Evolutionary conservation across 306 rosid species (phyloP), one percentile per base, ranked within the genome.

Genomic region (Crotalaria pallida): DNA sequence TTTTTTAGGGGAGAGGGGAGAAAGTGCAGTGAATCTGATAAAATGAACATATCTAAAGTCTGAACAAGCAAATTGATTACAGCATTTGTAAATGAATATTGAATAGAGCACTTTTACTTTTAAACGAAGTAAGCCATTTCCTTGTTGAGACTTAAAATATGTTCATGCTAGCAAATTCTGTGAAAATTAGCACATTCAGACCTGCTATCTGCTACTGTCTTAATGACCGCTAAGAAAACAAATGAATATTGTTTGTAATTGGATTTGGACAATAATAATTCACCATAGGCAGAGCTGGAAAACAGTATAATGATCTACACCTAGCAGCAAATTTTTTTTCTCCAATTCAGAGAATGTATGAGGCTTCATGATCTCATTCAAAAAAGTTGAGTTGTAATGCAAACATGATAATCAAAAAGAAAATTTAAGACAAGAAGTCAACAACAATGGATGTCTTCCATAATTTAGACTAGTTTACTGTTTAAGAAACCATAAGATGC

Each of bases 341-440:
- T 34, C 34, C 53, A 65, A 45, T 45, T 66, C 74, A 66, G 33
- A 66, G 33, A 66, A 44, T 33, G 47, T 27, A 59, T 3, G 50
- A 45, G 27, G 34, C 29, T 71, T 44, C 67, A 27, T 57, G 22
- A 11, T 27, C 50, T 18, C 50, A 40, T 10, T 22, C 55, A 44
- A 64, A 64, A 44, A 64, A 64, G 23, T 23, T 43, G 40, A 64
- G 22, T 22, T 43, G 33, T 23, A 53, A n/a, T 44, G 55, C 16
- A 22, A 24, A 26, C 18, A 41, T 7, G 50, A 50, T 13, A 40
- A 29, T 23, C 65, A 13, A 48, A 22, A 23, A 59, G 38, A 69
- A 51, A 31, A 33, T 10, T 31, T 33, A 3, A 56, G 58, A 31
- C 22, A 23, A 45, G 22, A 3, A 56, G 58, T 21, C 22, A 23